Evolutionary conservation across 257 asterid species (phyloP), one percentile per base, ranked within the genome.

Genomic region (Osmanthus fragrans): DNA sequence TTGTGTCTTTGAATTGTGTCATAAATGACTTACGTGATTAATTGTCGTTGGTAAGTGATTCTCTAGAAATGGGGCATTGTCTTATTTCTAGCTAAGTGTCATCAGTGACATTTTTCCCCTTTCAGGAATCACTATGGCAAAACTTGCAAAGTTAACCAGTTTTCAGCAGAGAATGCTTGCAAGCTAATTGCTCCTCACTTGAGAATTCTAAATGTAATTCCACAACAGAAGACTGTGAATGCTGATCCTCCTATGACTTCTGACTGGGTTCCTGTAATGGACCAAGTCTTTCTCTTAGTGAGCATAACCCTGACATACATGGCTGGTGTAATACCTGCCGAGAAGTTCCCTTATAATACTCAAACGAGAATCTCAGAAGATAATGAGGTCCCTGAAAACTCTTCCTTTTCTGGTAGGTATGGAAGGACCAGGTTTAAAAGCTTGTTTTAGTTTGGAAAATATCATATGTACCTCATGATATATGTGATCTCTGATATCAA

Each of bases 351-450:
- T 54, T 75, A 34, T 70, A 81, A 82, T 77, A 74, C 81, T 80
- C 80, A 76, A 77, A 80, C 81, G 49, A 83, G 81, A 76, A 54
- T 30, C 33, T 77, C 89, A 68, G 75, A 67, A 80, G 83, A 76
- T 80, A 86, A 86, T 58, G 71, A 74, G 73, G 83, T 75, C 76
- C 75, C 87, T 70, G 86, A 85, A 68, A 81, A 63, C 75, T 67
- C 92, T 76, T 82, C 96, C 83, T 77, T 87, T 79, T 75, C 86
- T 82, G 99, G 98, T 93, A 90, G 99, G 99, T 95, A 95, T 89
- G 99, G 86, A 87, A 85, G 92, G 90, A 87, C 83, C 75, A 82
- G 80, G 82, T 86, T 80, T 68, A 73, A 75, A 80, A 73, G 74
- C 45, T 81, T 82, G 51, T 83, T 80, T 80, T 60, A 54, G 76